phyloP scores from a whole-genome alignment of 129 eudicot genomes.

The Flaveria sonorensis region DNA sequence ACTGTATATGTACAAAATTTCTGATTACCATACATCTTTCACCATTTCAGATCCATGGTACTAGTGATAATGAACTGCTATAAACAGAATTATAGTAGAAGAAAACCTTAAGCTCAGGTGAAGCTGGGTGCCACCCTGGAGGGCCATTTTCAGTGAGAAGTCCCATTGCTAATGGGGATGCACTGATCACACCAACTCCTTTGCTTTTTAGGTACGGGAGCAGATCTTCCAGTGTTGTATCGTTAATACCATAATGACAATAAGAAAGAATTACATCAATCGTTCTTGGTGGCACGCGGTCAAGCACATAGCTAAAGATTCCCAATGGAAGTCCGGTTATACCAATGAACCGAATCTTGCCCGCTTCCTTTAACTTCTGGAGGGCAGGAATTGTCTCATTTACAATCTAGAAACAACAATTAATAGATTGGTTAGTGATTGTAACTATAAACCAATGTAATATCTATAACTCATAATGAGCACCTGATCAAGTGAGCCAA shows the following conservation, averaged over 20 bases:
- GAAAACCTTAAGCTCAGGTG: slow-evolving; percentile 76
- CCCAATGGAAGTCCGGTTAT: slow-evolving; percentile 95
- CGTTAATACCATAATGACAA: slow-evolving; percentile 84
- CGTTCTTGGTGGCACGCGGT: slow-evolving; percentile 79
- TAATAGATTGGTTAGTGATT: neutral
- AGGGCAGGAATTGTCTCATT: slow-evolving; percentile 95
- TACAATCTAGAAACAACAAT: slow-evolving; percentile 53
- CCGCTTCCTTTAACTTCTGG: slow-evolving; percentile 70
- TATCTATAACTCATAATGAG: neutral
- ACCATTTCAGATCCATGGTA: neutral
- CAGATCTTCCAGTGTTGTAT: slow-evolving; percentile 75
- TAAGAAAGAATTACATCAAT: slow-evolving; percentile 88
- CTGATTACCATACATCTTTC: neutral
- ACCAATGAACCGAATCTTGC: slow-evolving; percentile 87
- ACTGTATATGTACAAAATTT: slow-evolving; percentile 1
- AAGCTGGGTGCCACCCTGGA: slow-evolving; percentile 98
- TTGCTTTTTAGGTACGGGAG: slow-evolving; percentile 87
- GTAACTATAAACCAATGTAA: neutral
- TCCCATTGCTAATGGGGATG: slow-evolving; percentile 97
- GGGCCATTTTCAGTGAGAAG: slow-evolving; percentile 96
- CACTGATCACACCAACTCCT: slow-evolving; percentile 93
- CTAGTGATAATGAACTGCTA: neutral
- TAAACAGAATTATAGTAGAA: neutral
- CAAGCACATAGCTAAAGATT: slow-evolving; percentile 79
- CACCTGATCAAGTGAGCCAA: slow-evolving; percentile 96